Percentiles rank a stretch among this genome's conserved stretches.
Conservation (phyloP, 2,329 filamentous ascomycete species). For the Clonostachys rhizophaga region DNA sequence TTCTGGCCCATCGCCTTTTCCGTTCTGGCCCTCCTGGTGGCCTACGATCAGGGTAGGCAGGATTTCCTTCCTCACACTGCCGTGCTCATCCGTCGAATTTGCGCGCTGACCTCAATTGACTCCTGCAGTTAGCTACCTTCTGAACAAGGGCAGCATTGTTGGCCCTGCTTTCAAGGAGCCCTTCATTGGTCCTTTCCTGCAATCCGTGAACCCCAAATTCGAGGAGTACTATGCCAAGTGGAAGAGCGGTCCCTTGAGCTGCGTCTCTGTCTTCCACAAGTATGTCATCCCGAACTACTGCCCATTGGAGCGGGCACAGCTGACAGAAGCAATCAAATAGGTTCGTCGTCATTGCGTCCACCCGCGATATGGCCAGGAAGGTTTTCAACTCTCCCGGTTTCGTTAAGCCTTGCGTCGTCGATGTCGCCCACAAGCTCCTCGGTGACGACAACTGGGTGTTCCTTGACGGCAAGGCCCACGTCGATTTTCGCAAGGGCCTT, state of each 20-base stretch:
- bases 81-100: too few species aligned
- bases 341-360: constrained; percentile 97
- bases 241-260: constrained; percentile 86
- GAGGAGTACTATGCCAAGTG: constrained; percentile 89
- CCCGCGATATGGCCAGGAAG: constrained; percentile 91
- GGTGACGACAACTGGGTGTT: constrained; percentile 97
- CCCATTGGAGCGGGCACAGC: too few species aligned
- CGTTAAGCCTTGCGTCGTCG: constrained; percentile 95
- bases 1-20: constrained; percentile 63
- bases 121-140: constrained; percentile 64
- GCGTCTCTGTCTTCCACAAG: constrained; percentile 99
- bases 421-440: constrained; percentile 88
- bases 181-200: constrained; percentile 89
- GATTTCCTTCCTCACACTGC: too few species aligned
- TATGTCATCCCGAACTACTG: constrained; percentile 34
- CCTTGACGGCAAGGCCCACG: constrained; percentile 88
- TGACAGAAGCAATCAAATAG: constrained; percentile 32
- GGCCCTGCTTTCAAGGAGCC: constrained; percentile 74
- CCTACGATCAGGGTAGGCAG: constrained; percentile 84
- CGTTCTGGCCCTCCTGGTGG: constrained; percentile 64
- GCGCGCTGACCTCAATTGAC: constrained; percentile 37
- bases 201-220: constrained; percentile 90
- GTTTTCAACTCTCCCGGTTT: constrained; percentile 91
- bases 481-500: constrained; percentile 95
- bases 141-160: constrained; percentile 70